A percentile compares a stretch with the other conserved stretches of the same genome.
These are phyloP conservation scores for Heritiera fomes DNA, from an alignment of 345 rosid genomes.

Conservation along the genomic window DNA sequence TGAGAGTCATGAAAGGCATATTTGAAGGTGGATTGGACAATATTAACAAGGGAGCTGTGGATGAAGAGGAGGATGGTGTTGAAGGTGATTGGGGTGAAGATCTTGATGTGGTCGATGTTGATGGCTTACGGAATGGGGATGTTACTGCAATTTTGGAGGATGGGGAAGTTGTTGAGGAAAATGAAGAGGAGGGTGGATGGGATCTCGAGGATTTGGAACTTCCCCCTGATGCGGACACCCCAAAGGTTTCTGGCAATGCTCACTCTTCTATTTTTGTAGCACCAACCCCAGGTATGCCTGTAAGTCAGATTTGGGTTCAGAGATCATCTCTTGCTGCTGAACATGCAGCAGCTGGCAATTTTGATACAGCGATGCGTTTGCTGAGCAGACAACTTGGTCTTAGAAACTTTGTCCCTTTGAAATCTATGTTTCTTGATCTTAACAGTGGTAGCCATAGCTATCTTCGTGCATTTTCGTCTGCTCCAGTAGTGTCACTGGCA, in stretches of 20 bases:
- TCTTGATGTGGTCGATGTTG: constrained; percentile 68
- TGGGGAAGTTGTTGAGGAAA: constrained; percentile 66
- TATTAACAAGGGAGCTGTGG: constrained; percentile 47
- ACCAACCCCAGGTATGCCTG: constrained; percentile 87
- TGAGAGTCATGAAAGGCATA: constrained; percentile 89
- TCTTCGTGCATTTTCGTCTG: constrained; percentile 73
- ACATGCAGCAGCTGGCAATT: constrained; percentile 90
- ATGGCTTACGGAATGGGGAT: constrained; percentile 66
- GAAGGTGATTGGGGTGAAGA: constrained; percentile 89
- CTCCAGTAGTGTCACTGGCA: constrained; percentile 76
- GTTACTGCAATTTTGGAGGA: constrained; percentile 54
- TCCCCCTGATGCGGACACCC: constrained; percentile 85
- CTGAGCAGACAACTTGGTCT: constrained; percentile 91
- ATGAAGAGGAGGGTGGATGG: constrained; percentile 82
- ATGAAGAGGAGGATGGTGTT: constrained; percentile 73
- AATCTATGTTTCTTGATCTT: constrained; percentile 73
- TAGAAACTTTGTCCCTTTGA: constrained; percentile 70
- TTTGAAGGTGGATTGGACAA: constrained; percentile 88
- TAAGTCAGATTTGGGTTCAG: constrained; percentile 87
- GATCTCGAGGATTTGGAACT: constrained; percentile 90
- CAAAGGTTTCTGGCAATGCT: constrained; percentile 54
- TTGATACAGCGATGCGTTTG: constrained; percentile 90
- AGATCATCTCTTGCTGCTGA: constrained; percentile 89
- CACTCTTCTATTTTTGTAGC: constrained; percentile 75
- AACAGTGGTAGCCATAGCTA: constrained; percentile 76